Evolutionary conservation across 345 rosid genomes (phyloP).

Genomic region (Turnera subulata): DNA sequence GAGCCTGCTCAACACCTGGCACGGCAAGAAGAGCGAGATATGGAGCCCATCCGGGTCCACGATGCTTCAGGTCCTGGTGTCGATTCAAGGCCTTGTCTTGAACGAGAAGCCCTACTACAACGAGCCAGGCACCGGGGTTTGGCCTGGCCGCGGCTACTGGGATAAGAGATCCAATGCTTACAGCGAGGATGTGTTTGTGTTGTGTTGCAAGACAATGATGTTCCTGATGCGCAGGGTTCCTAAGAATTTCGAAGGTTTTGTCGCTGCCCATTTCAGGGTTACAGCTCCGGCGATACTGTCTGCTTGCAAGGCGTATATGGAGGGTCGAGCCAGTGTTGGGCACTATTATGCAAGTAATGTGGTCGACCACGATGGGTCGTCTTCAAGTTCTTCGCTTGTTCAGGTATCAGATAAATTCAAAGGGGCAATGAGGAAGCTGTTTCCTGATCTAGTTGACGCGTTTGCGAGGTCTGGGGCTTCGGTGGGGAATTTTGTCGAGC

Average conservation of each 20-base stretch:
- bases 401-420: slow-evolving; percentile 28
- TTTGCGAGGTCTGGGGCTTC: slow-evolving; percentile 31
- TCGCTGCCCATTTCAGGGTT: background rate
- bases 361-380: slow-evolving; percentile 10
- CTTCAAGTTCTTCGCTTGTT: background rate
- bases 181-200: slow-evolving; percentile 8
- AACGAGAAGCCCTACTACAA: too few relatives aligned
- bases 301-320: slow-evolving; percentile 14
- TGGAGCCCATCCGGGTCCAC: too few relatives aligned
- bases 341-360: slow-evolving; percentile 4
- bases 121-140: slow-evolving; percentile 8
- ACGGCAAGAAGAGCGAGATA: too few relatives aligned
- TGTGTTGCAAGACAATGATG: slow-evolving; percentile 19
- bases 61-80: too few relatives aligned
- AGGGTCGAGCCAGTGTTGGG: background rate
- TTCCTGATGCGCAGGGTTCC: background rate
- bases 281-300: background rate
- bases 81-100: too few relatives aligned
- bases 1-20: slow-evolving; percentile 23
- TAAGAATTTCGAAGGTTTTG: slow-evolving; percentile 16
- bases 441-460: slow-evolving; percentile 19
- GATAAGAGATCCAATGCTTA: background rate
- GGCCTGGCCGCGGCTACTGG: slow-evolving; percentile 19
- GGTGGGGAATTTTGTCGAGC: slow-evolving; percentile 21
- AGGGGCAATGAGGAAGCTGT: slow-evolving; percentile 23